phyloP scores from a whole-genome alignment of 2,329 filamentous ascomycete genomes.

The Zymoseptoria tritici region DNA sequence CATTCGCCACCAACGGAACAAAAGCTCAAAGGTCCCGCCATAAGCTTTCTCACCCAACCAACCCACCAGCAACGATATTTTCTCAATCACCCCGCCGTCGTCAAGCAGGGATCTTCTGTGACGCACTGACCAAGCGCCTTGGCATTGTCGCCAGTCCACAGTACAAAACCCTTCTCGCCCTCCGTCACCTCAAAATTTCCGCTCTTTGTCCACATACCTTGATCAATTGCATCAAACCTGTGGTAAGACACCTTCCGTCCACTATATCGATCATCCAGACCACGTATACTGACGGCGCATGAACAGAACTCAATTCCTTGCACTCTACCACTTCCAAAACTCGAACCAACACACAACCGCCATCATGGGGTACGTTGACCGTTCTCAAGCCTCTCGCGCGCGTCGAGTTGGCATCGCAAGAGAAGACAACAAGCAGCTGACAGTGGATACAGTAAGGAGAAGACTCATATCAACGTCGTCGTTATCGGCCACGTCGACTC shows the following conservation, averaged over 20 bases:
- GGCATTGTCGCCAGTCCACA: background rate
- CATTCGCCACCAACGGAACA: background rate
- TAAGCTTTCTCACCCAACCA: background rate
- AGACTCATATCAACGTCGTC: slow-evolving; percentile 91
- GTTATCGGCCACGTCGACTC: slow-evolving; percentile 99
- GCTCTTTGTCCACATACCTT: slow-evolving; percentile 1
- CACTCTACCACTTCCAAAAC: slow-evolving; percentile 21
- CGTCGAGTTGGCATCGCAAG: background rate
- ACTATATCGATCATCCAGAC: background rate
- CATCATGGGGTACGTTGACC: slow-evolving; percentile 54
- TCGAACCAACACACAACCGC: slow-evolving; percentile 31
- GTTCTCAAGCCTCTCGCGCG: slow-evolving; percentile 14
- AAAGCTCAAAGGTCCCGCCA: background rate
- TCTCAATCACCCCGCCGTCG: background rate
- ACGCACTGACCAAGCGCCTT: background rate
- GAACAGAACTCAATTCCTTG: slow-evolving; percentile 25
- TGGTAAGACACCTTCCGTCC: background rate
- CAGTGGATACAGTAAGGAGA: slow-evolving; percentile 67
- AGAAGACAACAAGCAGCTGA: slow-evolving; percentile 27
- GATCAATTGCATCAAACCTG: background rate
- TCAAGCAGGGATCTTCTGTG: background rate
- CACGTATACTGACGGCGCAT: slow-evolving; percentile 1
- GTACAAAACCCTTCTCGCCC: background rate
- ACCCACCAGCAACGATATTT: background rate
- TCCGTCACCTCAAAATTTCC: background rate